phyloP scores from a whole-genome alignment of 164 flowering plant species.

The Sextonia rubra region DNA sequence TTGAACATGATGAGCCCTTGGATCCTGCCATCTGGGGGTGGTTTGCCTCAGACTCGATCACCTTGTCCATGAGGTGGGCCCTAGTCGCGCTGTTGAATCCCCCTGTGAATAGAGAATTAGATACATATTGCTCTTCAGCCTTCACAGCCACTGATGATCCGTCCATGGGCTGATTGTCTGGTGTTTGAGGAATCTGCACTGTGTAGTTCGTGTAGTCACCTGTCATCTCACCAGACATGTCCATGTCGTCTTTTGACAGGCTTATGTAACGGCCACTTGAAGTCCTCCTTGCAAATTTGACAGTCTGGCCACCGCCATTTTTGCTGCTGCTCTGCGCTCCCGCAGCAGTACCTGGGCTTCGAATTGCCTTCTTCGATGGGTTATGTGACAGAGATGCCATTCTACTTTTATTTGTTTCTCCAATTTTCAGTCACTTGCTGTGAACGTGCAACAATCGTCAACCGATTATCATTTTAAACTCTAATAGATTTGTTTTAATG shows the following conservation, averaged over 20 bases:
- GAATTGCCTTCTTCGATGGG: slow-evolving; percentile 37
- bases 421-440: not conserved
- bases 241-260: slow-evolving; percentile 60
- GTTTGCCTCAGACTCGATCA: slow-evolving; percentile 58
- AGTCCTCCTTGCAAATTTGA: slow-evolving; percentile 62
- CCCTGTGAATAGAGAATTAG: slow-evolving; percentile 62
- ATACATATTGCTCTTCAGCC: slow-evolving; percentile 69
- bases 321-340: slow-evolving; percentile 3
- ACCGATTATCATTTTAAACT: not conserved
- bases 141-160: slow-evolving; percentile 45
- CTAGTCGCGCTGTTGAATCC: slow-evolving; percentile 73
- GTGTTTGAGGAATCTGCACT: slow-evolving; percentile 72
- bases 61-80: slow-evolving; percentile 31
- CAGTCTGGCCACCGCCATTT: slow-evolving; percentile 32
- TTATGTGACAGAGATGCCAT: slow-evolving; percentile 35
- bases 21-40: slow-evolving; percentile 72
- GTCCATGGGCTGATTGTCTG: slow-evolving; percentile 77
- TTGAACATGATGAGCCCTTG: slow-evolving; percentile 47
- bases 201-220: slow-evolving; percentile 69
- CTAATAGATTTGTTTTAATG: not conserved
- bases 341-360: slow-evolving; percentile 26
- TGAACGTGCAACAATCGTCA: not conserved
- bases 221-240: slow-evolving; percentile 61
- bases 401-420: not conserved
- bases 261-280: slow-evolving; percentile 66